phyloP scores from a whole-genome alignment of 163 green algal genomes.

The Volvox carteri region DNA sequence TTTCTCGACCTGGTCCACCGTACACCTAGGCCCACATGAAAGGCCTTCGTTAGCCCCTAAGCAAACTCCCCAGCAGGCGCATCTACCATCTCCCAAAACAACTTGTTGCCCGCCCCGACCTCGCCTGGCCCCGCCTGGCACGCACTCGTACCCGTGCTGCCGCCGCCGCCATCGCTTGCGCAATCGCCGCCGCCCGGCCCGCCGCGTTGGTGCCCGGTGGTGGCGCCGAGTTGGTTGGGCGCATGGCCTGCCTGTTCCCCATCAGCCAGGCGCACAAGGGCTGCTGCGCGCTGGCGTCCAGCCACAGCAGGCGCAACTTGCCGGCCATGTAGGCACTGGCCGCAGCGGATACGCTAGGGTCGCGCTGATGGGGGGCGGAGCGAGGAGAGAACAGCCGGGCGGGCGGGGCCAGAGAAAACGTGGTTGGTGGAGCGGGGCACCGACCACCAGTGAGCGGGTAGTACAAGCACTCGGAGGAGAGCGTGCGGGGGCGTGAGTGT shows the following conservation, averaged over 20 bases:
- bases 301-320: constrained; percentile 26
- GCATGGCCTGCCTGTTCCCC: background rate
- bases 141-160: constrained; percentile 7
- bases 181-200: background rate
- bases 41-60: too few species aligned
- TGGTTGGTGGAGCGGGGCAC: background rate
- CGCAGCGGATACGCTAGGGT: background rate
- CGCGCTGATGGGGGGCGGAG: background rate
- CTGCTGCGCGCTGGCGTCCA: constrained; percentile 7
- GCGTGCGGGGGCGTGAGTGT: too few species aligned
- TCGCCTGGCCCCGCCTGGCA: too few species aligned
- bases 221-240: background rate
- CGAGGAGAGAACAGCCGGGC: background rate
- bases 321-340: constrained; percentile 43
- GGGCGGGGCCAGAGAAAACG: background rate
- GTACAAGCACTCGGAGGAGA: too few species aligned
- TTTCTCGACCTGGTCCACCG: too few species aligned
- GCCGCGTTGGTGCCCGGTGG: constrained; percentile 5
- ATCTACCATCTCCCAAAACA: too few species aligned
- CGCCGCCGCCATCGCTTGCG: background rate
- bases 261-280: constrained; percentile 23
- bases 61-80: too few species aligned
- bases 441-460: too few species aligned
- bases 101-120: too few species aligned
- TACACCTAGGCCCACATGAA: too few species aligned